These are phyloP conservation scores for Grigorovia jiainica DNA, from an alignment of 805 yeast genomes.

Conservation along the genomic window DNA sequence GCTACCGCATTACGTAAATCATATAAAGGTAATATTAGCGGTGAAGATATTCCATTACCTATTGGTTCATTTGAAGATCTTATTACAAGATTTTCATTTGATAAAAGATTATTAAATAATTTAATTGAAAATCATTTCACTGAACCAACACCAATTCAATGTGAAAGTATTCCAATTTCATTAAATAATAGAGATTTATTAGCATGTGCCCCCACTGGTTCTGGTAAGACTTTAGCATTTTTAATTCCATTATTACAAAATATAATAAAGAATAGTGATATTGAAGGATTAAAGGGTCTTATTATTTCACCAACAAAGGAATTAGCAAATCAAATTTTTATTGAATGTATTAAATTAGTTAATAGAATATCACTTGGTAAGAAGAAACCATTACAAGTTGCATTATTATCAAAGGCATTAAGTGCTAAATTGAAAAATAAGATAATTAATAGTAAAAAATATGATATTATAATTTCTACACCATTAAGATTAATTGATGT, in stretches of 20 bases:
- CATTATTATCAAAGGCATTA: constrained; percentile 60
- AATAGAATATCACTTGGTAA: constrained; percentile 34
- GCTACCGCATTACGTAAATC: constrained; percentile 53
- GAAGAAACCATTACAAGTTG: constrained; percentile 42
- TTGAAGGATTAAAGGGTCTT: constrained; percentile 55
- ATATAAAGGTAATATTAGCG: constrained; percentile 62
- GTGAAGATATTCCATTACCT: constrained; percentile 83
- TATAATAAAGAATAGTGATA: constrained; percentile 24
- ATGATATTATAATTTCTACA: constrained; percentile 76
- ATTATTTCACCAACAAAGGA: constrained; percentile 93
- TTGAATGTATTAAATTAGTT: constrained; percentile 54
- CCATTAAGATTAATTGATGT: constrained; percentile 83
- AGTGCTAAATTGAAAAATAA: constrained; percentile 59
- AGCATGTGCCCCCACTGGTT: constrained; percentile 97
- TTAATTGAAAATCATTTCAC: constrained; percentile 61
- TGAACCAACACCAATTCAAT: constrained; percentile 88
- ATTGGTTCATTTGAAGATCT: constrained; percentile 84
- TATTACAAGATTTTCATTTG: constrained; percentile 55
- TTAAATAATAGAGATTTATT: constrained; percentile 65
- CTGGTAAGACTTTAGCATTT: constrained; percentile 93
- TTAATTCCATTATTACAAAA: constrained; percentile 61
- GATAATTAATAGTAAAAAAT: constrained; percentile 49
- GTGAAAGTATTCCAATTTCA: constrained; percentile 76
- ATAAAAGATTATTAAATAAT: constrained; percentile 45
- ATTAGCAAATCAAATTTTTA: constrained; percentile 75